Base-by-base conservation (phyloP, 2,329 filamentous ascomycete species). In the Neoscytalidium dimidiatum region DNA sequence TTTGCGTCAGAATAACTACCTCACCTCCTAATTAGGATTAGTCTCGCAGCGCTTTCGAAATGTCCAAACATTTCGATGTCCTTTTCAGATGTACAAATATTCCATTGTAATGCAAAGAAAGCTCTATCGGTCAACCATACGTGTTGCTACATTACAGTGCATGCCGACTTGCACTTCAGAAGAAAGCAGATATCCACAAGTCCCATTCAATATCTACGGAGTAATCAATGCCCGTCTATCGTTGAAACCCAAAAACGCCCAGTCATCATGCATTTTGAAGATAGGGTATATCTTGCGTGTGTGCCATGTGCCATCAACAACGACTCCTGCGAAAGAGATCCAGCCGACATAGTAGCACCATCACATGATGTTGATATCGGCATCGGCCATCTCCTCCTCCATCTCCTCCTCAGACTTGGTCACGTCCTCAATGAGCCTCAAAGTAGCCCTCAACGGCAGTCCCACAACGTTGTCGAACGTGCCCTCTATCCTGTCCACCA, bases 391-490 rank as follows among this genome's bases (percentile, higher is more conserved):
- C 21, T 60, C 86, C 72, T 88, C 86, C 62, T 89, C 85, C 72
- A 73, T 73, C 13, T 74, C 74, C 44, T 81, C 77, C 57, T 92
- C 92, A 69, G 86, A 88, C 71, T 90, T 88, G 68, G 97, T 83
- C n/a, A 93, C 91, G 82, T 89, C 92, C 81, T 98, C 94, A 66
- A 96, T 95, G 71, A 97, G 77, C 74, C 88, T 87, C 76, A 99
- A 75, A 13, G 89, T 91, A 69, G 86, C 85, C 70, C 92, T 86
- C 68, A 98, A 83, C 7, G 95, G 95, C 77, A 99, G 77, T 0
- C 95, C 95, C 29, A 99, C 89, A 1, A 98, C 95, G 77, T 98
- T 98, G 81, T 99, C 95, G 72, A 92, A 92, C 63, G 88, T 88
- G 11, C 95, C 95, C 68, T 97, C 92, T 69, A 99, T 91, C 77